Evolutionary conservation across 2,329 filamentous ascomycete genomes (phyloP).

Genomic region (Fusarium bulbicola): DNA sequence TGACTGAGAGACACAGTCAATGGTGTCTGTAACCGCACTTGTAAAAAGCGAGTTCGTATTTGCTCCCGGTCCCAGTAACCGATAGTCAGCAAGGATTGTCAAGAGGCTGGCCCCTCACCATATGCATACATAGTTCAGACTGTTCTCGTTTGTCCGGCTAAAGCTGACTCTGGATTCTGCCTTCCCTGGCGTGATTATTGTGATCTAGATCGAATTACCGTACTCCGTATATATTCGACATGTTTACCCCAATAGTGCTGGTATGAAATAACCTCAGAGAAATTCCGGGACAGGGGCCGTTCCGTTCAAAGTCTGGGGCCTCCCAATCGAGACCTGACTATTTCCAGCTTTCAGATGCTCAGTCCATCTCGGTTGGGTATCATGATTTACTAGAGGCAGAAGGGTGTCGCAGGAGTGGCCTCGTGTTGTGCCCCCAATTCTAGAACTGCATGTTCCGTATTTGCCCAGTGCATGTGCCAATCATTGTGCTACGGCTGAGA

Average conservation of each 20-base stretch:
- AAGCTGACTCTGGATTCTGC: slow-evolving; percentile 10
- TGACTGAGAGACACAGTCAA: neutral
- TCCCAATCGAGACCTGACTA: slow-evolving; percentile 21
- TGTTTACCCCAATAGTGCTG: slow-evolving; percentile 2
- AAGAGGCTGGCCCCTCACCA: slow-evolving; percentile 10
- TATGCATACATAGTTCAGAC: neutral
- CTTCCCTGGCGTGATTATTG: slow-evolving; percentile 5
- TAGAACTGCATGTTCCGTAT: slow-evolving; percentile 15
- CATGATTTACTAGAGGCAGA: slow-evolving; percentile 5
- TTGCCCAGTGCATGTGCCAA: neutral
- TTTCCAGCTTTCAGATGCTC: neutral
- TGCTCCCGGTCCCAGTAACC: slow-evolving; percentile 18
- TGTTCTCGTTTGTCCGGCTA: slow-evolving; percentile 36
- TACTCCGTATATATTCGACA: neutral
- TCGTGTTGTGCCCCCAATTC: slow-evolving; percentile 24
- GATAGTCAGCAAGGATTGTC: slow-evolving; percentile 15
- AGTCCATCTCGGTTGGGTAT: neutral
- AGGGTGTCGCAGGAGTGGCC: slow-evolving; percentile 26
- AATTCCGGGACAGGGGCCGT: slow-evolving; percentile 17
- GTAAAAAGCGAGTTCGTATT: slow-evolving; percentile 7
- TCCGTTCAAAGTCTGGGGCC: slow-evolving; percentile 7
- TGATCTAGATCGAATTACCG: slow-evolving; percentile 4
- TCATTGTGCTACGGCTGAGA: slow-evolving; percentile 3
- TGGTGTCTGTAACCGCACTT: neutral
- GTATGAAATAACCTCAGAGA: slow-evolving; percentile 5